These are phyloP conservation scores for Saccharomycopsis malanga DNA, from an alignment of 805 yeast species.

Conservation along the genomic window DNA sequence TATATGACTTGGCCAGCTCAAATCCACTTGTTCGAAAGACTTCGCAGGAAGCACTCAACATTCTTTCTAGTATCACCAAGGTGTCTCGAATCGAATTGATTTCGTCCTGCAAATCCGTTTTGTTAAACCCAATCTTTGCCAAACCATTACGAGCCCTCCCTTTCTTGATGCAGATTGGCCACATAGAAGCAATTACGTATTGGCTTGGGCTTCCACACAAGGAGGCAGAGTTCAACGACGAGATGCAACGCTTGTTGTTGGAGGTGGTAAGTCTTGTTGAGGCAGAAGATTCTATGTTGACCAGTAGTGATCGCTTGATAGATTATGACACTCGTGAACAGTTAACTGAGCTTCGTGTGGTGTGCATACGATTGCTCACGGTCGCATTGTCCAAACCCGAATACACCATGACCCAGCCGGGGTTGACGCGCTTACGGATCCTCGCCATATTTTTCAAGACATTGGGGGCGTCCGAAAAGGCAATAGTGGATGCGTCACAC, in stretches of 20 bases:
- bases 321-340: slow-evolving; percentile 89
- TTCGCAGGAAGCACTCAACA: slow-evolving; percentile 61
- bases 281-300: slow-evolving; percentile 94
- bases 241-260: slow-evolving; percentile 70
- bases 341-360: slow-evolving; percentile 78
- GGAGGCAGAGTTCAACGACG: slow-evolving; percentile 82
- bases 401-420: slow-evolving; percentile 65
- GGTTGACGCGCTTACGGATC: slow-evolving; percentile 69
- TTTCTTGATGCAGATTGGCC: slow-evolving; percentile 97
- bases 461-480: slow-evolving; percentile 73
- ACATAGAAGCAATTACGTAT: slow-evolving; percentile 93
- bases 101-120: slow-evolving; percentile 72
- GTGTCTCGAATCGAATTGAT: slow-evolving; percentile 70
- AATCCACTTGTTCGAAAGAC: slow-evolving; percentile 76
- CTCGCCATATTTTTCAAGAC: slow-evolving; percentile 94
- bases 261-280: slow-evolving; percentile 94
- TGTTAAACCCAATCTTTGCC: slow-evolving; percentile 90
- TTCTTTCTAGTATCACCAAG: slow-evolving; percentile 61
- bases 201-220: slow-evolving; percentile 77
- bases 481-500: slow-evolving; percentile 90
- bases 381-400: slow-evolving; percentile 81
- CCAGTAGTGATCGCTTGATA: slow-evolving; percentile 76
- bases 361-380: slow-evolving; percentile 77
- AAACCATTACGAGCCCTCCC: slow-evolving; percentile 96
- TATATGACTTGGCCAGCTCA: slow-evolving; percentile 88